These are phyloP conservation scores for Centaurea solstitialis DNA, from an alignment of 129 eudicot genomes.

Conservation along the genomic window DNA sequence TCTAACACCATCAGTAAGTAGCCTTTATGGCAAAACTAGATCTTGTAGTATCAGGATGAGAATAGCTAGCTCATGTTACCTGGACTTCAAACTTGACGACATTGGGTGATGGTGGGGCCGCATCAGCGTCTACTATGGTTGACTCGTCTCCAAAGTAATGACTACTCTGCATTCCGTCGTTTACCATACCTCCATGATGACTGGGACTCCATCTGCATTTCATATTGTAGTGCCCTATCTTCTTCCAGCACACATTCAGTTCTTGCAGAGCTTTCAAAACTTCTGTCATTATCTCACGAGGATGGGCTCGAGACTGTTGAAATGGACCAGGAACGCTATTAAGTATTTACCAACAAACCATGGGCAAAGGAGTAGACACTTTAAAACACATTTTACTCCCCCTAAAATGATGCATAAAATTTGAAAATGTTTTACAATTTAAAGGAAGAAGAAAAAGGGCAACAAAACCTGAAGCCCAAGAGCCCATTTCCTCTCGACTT, in stretches of 20 bases:
- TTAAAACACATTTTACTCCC: too few species aligned
- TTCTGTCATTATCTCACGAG: constrained; percentile 94
- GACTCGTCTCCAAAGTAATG: constrained; percentile 77
- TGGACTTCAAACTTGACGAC: constrained; percentile 94
- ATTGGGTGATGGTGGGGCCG: constrained; percentile 43
- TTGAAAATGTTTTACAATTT: too few species aligned
- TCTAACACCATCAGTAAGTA: constrained; percentile 5
- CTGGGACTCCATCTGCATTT: constrained; percentile 87
- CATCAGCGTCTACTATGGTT: constrained; percentile 65
- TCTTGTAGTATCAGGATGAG: neutral
- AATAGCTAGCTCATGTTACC: constrained; percentile 38
- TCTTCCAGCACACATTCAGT: constrained; percentile 90
- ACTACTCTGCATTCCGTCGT: constrained; percentile 57
- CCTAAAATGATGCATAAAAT: too few species aligned
- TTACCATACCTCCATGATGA: constrained; percentile 45
- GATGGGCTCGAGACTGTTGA: constrained; percentile 89
- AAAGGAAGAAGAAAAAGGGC: neutral
- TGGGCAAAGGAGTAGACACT: neutral
- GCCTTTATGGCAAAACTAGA: neutral
- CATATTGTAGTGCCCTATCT: constrained; percentile 96
- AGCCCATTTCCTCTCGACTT: constrained; percentile 92
- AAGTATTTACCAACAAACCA: neutral
- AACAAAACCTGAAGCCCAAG: constrained; percentile 83
- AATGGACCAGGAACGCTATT: constrained; percentile 15
- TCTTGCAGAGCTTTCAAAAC: constrained; percentile 95